phyloP scores from a whole-genome alignment of 2,329 filamentous ascomycete genomes.

The Nemania sp. region DNA sequence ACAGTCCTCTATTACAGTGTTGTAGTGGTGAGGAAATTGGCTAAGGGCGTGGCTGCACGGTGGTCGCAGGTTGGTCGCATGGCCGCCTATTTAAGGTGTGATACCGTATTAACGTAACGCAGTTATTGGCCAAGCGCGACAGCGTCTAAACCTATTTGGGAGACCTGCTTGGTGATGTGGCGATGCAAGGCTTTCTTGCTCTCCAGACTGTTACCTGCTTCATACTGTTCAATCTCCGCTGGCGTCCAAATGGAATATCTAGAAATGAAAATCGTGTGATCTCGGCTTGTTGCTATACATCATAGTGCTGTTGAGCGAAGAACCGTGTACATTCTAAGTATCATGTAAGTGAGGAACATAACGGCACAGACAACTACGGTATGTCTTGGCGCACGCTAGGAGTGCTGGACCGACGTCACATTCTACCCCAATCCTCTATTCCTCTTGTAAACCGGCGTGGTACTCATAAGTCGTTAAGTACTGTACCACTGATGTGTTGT shows the following conservation, averaged over 20 bases:
- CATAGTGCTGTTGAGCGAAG: slow-evolving; percentile 1
- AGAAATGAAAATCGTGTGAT: not conserved
- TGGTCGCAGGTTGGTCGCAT: not conserved
- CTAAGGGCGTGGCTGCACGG: too few species aligned
- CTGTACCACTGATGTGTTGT: too few species aligned
- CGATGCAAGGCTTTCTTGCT: slow-evolving; percentile 33
- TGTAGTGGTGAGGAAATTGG: too few species aligned
- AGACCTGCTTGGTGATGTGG: slow-evolving; percentile 22
- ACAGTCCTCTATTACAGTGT: too few species aligned
- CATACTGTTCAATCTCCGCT: not conserved
- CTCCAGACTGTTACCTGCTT: slow-evolving; percentile 2
- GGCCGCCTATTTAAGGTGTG: slow-evolving; percentile 9
- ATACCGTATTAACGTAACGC: slow-evolving; percentile 20
- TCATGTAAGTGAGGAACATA: not conserved
- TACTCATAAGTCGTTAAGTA: too few species aligned
- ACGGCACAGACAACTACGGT: too few species aligned
- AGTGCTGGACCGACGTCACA: slow-evolving; percentile 6
- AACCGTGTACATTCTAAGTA: slow-evolving; percentile 6
- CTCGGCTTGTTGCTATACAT: not conserved
- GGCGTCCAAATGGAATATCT: not conserved
- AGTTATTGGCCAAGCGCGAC: slow-evolving; percentile 32
- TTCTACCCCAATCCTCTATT: slow-evolving; percentile 6
- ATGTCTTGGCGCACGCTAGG: not conserved
- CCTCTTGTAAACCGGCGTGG: not conserved
- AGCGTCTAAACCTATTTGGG: not conserved